Base-by-base conservation (phyloP, 1,284 basidiomycete species). In the Heliocybe sulcata region DNA sequence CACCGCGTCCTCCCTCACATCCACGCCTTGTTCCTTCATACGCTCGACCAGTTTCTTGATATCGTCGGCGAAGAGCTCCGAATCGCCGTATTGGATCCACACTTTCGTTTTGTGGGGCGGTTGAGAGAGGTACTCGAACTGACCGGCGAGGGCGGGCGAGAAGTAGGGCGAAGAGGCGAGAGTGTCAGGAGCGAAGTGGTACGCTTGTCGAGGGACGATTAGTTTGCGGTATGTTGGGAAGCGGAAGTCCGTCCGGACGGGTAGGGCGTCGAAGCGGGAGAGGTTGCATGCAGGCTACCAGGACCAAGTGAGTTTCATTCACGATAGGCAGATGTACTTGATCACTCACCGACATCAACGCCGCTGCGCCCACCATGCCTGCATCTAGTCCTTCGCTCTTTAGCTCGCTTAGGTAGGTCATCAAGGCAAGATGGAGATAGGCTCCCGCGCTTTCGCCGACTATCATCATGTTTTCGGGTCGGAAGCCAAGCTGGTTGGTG, bases 401-500 rank as follows among this genome's bases (percentile, higher is more conserved):
- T 8, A 54, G 23, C 10, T 54, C 53, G 12, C 35, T 54, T 20
- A 62, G 58, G 54, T 59, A 61, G 6, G 54, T 54, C 11, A 48
- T 56, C 12, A 61, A 45, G 2, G 74, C 74, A 2, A 77, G 58
- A 0, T 67, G 71, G 8, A 78, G 62, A 58, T 77, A 76, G 0
- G 72, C 77, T 1, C 79, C 79, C 0, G 79, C 77, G 12, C 69
- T 72, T 60, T 80, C 77, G n/a, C 77, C 78, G 2, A 63, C 65
- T 8, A 81, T 25, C 20, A 75, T 60, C 50, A 81, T 72, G 59
- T 77, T 70, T 11, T 65, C 56, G 38, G 69, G 65, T 3, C 61
- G 54, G 29, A 74, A 65, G 0, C 64, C 61, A 33, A 68, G 61
- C 2, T 57, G 55, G 6, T 49, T 8, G 20, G 64, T 54, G 3